phyloP scores from a whole-genome alignment of 352 stramenopile species.

The Phytophthora pluvialis region DNA sequence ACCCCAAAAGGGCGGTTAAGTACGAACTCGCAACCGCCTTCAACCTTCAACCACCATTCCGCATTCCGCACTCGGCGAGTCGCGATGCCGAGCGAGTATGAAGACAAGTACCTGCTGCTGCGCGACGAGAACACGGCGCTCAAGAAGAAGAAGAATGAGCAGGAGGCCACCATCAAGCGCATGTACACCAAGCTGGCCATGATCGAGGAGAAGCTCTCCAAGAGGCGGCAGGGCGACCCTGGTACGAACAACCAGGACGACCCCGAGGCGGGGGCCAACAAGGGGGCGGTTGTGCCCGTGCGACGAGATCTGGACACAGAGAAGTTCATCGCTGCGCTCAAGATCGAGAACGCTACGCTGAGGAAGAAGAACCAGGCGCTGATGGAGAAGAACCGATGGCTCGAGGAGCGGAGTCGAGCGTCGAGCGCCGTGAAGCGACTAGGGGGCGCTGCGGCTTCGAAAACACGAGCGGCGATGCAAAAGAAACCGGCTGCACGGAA shows the following conservation, averaged over 20 bases:
- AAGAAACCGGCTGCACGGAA: constrained; percentile 21
- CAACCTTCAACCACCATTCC: constrained; percentile 16
- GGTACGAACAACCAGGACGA: constrained; percentile 71
- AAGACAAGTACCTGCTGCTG: constrained; percentile 87
- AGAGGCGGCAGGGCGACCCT: constrained; percentile 53
- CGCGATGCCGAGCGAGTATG: constrained; percentile 65
- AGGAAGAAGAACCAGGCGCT: constrained; percentile 79
- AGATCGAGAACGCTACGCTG: constrained; percentile 74
- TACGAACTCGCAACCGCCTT: too few species aligned
- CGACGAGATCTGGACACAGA: constrained; percentile 81
- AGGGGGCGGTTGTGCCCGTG: constrained; percentile 31
- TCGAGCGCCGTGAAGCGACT: constrained; percentile 37
- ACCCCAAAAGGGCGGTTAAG: too few species aligned
- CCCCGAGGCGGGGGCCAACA: constrained; percentile 39
- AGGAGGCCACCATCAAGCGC: constrained; percentile 89
- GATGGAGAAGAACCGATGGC: constrained; percentile 69
- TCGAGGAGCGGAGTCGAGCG: constrained; percentile 49
- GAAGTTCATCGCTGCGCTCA: constrained; percentile 80
- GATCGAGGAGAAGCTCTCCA: constrained; percentile 87
- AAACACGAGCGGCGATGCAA: neutral
- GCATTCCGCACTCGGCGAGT: constrained; percentile 3
- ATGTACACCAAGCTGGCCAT: constrained; percentile 92
- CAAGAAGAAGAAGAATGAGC: constrained; percentile 93
- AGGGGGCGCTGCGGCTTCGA: neutral
- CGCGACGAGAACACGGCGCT: constrained; percentile 87